Evolutionary conservation across 164 flowering plant genomes (phyloP).

Genomic region (Stephania yunnanensis): DNA sequence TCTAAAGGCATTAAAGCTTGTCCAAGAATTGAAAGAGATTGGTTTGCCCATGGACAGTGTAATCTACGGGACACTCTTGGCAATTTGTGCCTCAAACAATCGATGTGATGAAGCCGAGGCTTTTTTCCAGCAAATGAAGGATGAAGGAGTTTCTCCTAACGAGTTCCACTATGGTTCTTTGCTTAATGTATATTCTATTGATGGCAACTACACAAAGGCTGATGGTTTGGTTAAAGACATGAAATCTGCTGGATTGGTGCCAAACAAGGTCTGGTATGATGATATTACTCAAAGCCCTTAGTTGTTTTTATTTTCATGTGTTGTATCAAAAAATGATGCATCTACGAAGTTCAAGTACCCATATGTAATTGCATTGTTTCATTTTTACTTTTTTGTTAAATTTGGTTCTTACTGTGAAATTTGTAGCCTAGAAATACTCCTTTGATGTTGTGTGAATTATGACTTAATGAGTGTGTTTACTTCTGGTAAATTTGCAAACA

Average conservation of each 20-base stretch:
- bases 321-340: background rate
- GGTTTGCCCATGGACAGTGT: conserved; percentile 64
- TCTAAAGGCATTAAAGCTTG: conserved; percentile 60
- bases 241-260: conserved; percentile 75
- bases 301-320: background rate
- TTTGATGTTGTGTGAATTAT: too few species aligned
- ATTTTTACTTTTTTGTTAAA: too few species aligned
- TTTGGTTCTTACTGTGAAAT: too few species aligned
- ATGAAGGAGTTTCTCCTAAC: conserved; percentile 73
- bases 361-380: too few species aligned
- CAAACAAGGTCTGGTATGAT: conserved; percentile 77
- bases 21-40: conserved; percentile 51
- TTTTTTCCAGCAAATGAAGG: conserved; percentile 62
- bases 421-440: too few species aligned
- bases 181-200: conserved; percentile 73
- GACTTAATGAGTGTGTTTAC: too few species aligned
- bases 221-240: conserved; percentile 65
- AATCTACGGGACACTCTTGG: conserved; percentile 71
- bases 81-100: conserved; percentile 78
- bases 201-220: conserved; percentile 67
- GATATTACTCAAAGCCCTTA: background rate
- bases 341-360: background rate
- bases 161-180: conserved; percentile 81
- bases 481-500: too few species aligned
- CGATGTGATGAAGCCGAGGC: conserved; percentile 66